Percentiles rank a stretch among this genome's conserved stretches.
Conservation (phyloP, 2,329 filamentous ascomycete species). For the Chaetomium sp. region DNA sequence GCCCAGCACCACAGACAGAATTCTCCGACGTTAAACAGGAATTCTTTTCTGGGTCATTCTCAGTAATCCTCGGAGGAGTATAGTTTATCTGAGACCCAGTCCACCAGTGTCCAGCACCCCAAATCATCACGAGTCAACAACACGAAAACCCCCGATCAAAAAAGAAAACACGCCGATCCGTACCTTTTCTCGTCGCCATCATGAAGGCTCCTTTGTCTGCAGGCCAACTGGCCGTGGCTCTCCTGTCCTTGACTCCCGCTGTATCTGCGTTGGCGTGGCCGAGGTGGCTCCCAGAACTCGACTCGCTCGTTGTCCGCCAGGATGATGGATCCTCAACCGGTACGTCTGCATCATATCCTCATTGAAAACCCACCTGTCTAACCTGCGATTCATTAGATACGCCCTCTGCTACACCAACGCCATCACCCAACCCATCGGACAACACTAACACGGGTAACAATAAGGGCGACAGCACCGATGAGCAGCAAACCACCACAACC, state of each 20-base stretch:
- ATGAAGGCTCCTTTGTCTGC: conserved; percentile 47
- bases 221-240: conserved; percentile 41
- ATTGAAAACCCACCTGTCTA: not conserved
- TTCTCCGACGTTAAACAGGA: conserved; percentile 20
- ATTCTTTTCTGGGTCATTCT: not conserved
- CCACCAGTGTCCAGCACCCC: not conserved
- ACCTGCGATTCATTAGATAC: conserved; percentile 4
- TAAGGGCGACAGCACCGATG: conserved; percentile 11
- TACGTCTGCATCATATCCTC: not conserved
- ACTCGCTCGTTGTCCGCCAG: conserved; percentile 47
- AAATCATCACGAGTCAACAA: not conserved
- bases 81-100: not conserved
- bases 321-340: conserved; percentile 22
- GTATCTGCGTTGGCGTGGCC: conserved; percentile 50
- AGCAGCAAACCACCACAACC: conserved; percentile 7
- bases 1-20: conserved; percentile 14
- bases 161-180: no score
- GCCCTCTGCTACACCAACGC: conserved; percentile 13
- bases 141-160: not conserved
- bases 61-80: not conserved
- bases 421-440: conserved; percentile 12
- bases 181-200: not conserved
- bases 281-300: conserved; percentile 46
- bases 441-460: conserved; percentile 10
- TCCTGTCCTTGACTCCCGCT: conserved; percentile 46